Conservation (phyloP, 1,139 yeast genomes). For the Debaryomycetaceae sp. region DNA sequence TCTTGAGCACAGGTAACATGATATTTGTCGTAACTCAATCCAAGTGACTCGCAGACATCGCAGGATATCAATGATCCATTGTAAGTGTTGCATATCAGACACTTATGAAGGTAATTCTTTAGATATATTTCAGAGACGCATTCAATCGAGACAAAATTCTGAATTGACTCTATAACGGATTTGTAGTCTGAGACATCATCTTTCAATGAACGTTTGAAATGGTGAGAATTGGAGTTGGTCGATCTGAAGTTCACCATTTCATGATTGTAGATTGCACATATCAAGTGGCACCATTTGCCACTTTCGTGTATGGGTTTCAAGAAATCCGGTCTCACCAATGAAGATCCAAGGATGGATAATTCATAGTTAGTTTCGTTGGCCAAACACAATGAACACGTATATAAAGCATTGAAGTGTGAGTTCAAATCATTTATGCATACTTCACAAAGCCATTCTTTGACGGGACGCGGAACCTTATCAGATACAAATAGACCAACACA, state of each 20-base stretch:
- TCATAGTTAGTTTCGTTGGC: slow-evolving; percentile 49
- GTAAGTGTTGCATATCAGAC: slow-evolving; percentile 26
- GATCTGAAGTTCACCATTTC: slow-evolving; percentile 19
- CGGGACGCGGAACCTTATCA: slow-evolving; percentile 19
- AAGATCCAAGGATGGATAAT: slow-evolving; percentile 38
- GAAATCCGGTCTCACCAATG: slow-evolving; percentile 54
- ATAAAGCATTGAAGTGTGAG: slow-evolving; percentile 56
- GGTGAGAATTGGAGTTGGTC: slow-evolving; percentile 3
- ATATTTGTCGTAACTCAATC: slow-evolving; percentile 15
- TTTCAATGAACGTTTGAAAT: slow-evolving; percentile 6
- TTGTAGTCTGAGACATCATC: slow-evolving; percentile 7
- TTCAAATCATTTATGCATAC: slow-evolving; percentile 69
- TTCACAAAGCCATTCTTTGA: slow-evolving; percentile 74
- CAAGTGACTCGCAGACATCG: slow-evolving; percentile 19
- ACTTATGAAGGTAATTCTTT: slow-evolving; percentile 16
- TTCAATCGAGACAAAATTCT: slow-evolving; percentile 21
- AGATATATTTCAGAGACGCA: slow-evolving; percentile 28
- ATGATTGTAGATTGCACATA: slow-evolving; percentile 61
- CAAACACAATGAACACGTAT: slow-evolving; percentile 67
- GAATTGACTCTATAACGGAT: slow-evolving; percentile 15
- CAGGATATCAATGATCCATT: slow-evolving; percentile 33
- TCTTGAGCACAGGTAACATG: slow-evolving; percentile 74
- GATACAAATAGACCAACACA: slow-evolving; percentile 59
- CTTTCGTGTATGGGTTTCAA: slow-evolving; percentile 61
- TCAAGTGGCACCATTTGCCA: slow-evolving; percentile 78